These are phyloP conservation scores for Suillus brevipes DNA, from an alignment of 768 basidiomycete genomes.

Conservation along the genomic window DNA sequence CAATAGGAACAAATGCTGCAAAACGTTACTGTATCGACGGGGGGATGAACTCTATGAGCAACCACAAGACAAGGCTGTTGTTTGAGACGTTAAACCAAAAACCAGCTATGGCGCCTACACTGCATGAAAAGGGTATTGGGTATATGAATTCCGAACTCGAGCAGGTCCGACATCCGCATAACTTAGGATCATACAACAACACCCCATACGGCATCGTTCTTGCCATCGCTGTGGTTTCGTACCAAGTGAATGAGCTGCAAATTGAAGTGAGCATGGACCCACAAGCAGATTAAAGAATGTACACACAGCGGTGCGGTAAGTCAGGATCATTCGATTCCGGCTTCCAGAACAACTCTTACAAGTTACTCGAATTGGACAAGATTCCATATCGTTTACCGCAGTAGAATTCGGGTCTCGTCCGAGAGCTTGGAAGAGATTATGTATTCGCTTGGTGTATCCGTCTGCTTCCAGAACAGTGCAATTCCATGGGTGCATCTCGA, in stretches of 20 bases:
- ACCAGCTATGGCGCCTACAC: background rate
- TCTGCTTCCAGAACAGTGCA: constrained; percentile 1
- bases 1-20: background rate
- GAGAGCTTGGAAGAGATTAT: background rate
- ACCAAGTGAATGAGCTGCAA: background rate
- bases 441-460: background rate
- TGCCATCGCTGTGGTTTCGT: background rate
- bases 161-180: background rate
- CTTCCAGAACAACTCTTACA: constrained; percentile 4
- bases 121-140: background rate
- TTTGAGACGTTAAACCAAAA: background rate
- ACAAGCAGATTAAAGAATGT: background rate
- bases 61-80: background rate
- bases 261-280: background rate
- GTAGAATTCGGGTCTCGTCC: constrained; percentile 2
- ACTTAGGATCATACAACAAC: background rate
- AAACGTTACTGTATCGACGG: background rate
- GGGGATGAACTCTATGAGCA: background rate
- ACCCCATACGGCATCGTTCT: background rate
- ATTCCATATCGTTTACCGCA: background rate
- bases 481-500: constrained; percentile 3
- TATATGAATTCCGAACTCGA: background rate
- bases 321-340: constrained; percentile 1
- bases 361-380: constrained; percentile 2
- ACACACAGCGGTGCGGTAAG: background rate